Evolutionary conservation across 2,329 filamentous ascomycete species (phyloP).

Genomic region (Ophiostoma novo-ulmi): DNA sequence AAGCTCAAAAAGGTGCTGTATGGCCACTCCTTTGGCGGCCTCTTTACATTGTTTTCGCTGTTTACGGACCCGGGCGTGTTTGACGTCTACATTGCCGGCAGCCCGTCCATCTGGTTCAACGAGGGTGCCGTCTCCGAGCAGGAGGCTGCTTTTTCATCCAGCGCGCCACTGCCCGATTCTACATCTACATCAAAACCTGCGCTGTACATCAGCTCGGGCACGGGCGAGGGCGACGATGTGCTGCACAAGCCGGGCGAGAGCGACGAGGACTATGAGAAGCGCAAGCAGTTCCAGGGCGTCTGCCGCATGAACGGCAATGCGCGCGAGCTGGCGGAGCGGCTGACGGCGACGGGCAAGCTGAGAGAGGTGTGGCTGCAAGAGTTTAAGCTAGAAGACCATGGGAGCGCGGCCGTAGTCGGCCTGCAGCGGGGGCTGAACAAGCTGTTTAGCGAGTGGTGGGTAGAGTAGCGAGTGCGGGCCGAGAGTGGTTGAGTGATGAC

Average conservation of each 20-base stretch:
- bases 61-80: slow-evolving; percentile 25
- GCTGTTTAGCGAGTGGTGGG: slow-evolving; percentile 21
- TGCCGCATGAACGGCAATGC: slow-evolving; percentile 18
- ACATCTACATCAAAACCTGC: not conserved
- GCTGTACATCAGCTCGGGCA: slow-evolving; percentile 23
- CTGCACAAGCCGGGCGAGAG: slow-evolving; percentile 19
- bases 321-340: slow-evolving; percentile 12
- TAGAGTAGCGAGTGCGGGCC: not conserved
- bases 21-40: slow-evolving; percentile 25
- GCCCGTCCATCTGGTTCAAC: slow-evolving; percentile 26
- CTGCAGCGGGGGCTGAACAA: slow-evolving; percentile 23
- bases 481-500: too few species aligned
- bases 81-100: slow-evolving; percentile 21
- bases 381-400: slow-evolving; percentile 24
- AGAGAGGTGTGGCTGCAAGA: slow-evolving; percentile 20
- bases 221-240: slow-evolving; percentile 19
- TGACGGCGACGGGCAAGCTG: slow-evolving; percentile 10
- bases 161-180: not conserved
- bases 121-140: slow-evolving; percentile 17
- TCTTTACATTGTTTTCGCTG: slow-evolving; percentile 22
- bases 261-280: slow-evolving; percentile 17
- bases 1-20: slow-evolving; percentile 20
- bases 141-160: not conserved
- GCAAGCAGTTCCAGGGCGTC: not conserved
- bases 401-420: slow-evolving; percentile 17